Base-by-base conservation (phyloP, 208 protist species). In the Novymonas esmeraldas region DNA sequence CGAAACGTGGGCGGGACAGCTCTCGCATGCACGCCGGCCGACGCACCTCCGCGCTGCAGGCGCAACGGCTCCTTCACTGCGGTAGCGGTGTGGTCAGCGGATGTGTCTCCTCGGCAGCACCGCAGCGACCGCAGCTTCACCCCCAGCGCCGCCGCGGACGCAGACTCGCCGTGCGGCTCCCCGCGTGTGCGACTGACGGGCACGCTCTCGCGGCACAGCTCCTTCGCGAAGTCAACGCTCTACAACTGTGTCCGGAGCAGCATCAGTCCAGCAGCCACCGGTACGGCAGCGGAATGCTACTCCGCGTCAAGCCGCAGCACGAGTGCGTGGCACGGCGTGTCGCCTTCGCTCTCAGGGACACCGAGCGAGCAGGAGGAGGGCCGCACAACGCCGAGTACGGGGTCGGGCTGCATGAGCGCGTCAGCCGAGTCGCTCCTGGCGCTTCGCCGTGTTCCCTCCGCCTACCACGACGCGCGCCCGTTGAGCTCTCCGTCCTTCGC, bases 401-500 rank as follows among this genome's bases (percentile, higher is more conserved):
- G 51, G 36, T 64, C 24, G 6, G 22, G 36, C 14, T 45, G 55
- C 20, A 4, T 45, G 26, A 34, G 20, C 10, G 33, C n/a, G 14
- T 14, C 33, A 7, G 42, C 26, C 2, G 69, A 68, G 45, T 24
- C 28, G 3, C 22, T 49, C 26, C 24, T 13, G n/a, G 29, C 22
- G 28, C 34, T 42, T 14, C 42, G 61, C 28, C 44, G 61, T 36
- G 6, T 36, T n/a, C 6, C 16, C 11, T 52, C 31, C 1, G 2
- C 45, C 7, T 16, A 29, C 38, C 46, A 36, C 26, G 50, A 41
- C 10, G 22, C 48, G 2, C 61, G 44, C 20, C 45, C 69, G 29
- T 52, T 54, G 7, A 69, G 54, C 48, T 64, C 69, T 20, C 69
- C 69, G 7, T 75, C 61, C 61, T 75, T 75, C 36, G 57, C 60